Evolutionary conservation across 2,329 filamentous ascomycete species (phyloP).

Genomic region (Microdochium bolleyi): DNA sequence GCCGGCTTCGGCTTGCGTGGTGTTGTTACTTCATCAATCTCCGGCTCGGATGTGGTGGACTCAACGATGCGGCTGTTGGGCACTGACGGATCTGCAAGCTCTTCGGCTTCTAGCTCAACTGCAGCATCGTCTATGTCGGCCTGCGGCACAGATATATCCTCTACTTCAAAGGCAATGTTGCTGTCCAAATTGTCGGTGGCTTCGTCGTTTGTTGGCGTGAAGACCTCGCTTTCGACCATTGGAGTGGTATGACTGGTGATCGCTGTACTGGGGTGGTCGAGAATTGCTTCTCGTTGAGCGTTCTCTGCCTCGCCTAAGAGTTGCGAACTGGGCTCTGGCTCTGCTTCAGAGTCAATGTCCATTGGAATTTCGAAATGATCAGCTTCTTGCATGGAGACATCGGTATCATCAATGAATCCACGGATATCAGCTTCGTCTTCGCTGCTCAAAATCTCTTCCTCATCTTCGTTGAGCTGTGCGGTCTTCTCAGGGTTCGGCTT

Average conservation of each 20-base stretch:
- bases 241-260: neutral
- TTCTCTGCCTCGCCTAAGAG: neutral
- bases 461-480: slow-evolving; percentile 19
- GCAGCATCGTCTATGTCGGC: too few species aligned
- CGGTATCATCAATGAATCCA: neutral
- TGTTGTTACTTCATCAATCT: neutral
- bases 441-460: slow-evolving; percentile 43
- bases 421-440: slow-evolving; percentile 25
- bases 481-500: slow-evolving; percentile 1
- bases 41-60: too few species aligned
- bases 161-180: too few species aligned
- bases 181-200: neutral
- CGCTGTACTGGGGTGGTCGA: neutral
- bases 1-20: too few species aligned
- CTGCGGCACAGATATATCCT: too few species aligned
- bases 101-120: too few species aligned
- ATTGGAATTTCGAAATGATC: neutral
- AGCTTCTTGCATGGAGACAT: neutral
- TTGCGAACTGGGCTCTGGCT: neutral
- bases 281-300: neutral
- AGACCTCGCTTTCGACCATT: neutral
- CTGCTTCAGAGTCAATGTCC: neutral
- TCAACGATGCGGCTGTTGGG: too few species aligned
- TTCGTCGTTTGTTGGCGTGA: neutral
- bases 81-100: too few species aligned